Evolutionary conservation across 2,329 filamentous ascomycete genomes (phyloP), one percentile per base, ranked within the genome.

Genomic region (Microdochium bolleyi): DNA sequence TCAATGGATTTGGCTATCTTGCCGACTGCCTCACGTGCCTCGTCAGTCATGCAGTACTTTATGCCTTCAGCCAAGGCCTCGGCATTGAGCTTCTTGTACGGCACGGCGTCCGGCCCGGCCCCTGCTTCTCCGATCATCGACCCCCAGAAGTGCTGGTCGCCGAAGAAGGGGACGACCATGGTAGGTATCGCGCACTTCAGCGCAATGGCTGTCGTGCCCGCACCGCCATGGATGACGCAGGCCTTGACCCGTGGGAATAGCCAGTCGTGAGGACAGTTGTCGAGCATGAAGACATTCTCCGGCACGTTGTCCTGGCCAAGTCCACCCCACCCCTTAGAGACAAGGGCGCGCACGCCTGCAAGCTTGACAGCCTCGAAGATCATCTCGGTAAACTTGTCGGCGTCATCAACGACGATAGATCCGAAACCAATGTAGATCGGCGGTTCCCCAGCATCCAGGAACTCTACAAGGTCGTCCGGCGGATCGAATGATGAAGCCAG

Each of bases 91-190:
- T 77, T 68, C 67, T 88, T 89, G 68, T 88, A 87, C 0, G 85
- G 85, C 9, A 89, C 76, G 1, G 85, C 79, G 44, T 78, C 70
- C 0, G 86, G 83, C 1, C 87, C 87, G 0, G 85, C 86, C 24
- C 79, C 78, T 1, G 82, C 76, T 32, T 75, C 79, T 3, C 75
- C 76, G 1, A 90, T 76, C 81, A 88, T 88, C 19, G 75, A 73
- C 2, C 87, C 87, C 87, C 88, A 91, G 63, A 91, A 91, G 49
- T 85, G 79, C 65, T 91, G 87, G 62, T 91, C 87, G 2, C 87
- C 87, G 58, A 91, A 91, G 68, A 91, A 91, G 0, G 87, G 87
- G 2, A 91, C 84, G 24, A 90, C 79, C 80, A 89, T 86, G 4
- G 84, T 89, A 0, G 87, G 87, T 60, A 79, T 81, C 3, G 79